A percentile compares a stretch with the other conserved stretches of the same genome.
phyloP scores from a whole-genome alignment of 257 asterid species.

The Nicotiana benthamiana region DNA sequence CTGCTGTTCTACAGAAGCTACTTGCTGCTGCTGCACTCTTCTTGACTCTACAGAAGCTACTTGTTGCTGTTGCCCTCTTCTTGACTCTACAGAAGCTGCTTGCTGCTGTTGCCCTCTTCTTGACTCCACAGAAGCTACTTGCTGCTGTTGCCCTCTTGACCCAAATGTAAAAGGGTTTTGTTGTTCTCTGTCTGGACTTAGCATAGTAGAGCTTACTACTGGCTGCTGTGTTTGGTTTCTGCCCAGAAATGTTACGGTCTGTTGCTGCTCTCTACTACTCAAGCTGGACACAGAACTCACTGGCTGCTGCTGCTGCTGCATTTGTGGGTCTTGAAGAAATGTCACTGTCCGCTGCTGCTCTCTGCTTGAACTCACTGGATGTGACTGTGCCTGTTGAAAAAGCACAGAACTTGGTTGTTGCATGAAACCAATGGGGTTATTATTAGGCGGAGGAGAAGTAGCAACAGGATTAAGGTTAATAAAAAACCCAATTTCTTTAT shows the following conservation, averaged over 20 bases:
- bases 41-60: background rate
- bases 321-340: constrained; percentile 4
- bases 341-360: constrained; percentile 10
- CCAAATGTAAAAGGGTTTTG: constrained; percentile 31
- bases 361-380: constrained; percentile 8
- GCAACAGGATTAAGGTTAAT: constrained; percentile 3
- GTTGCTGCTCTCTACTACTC: constrained; percentile 21
- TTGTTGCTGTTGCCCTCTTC: background rate
- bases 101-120: constrained; percentile 20
- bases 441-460: background rate
- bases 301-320: background rate
- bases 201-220: constrained; percentile 24
- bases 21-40: background rate
- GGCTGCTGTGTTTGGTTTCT: constrained; percentile 17
- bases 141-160: constrained; percentile 20
- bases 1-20: background rate
- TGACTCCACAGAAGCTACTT: constrained; percentile 4
- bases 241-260: constrained; percentile 19
- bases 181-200: constrained; percentile 31
- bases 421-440: background rate
- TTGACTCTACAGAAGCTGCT: constrained; percentile 17
- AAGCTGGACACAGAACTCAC: background rate
- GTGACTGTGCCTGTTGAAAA: constrained; percentile 8
- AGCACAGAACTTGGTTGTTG: constrained; percentile 7
- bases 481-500: constrained; percentile 49